phyloP scores from a whole-genome alignment of 352 stramenopile genomes.

The Aphanomyces stellatus region DNA sequence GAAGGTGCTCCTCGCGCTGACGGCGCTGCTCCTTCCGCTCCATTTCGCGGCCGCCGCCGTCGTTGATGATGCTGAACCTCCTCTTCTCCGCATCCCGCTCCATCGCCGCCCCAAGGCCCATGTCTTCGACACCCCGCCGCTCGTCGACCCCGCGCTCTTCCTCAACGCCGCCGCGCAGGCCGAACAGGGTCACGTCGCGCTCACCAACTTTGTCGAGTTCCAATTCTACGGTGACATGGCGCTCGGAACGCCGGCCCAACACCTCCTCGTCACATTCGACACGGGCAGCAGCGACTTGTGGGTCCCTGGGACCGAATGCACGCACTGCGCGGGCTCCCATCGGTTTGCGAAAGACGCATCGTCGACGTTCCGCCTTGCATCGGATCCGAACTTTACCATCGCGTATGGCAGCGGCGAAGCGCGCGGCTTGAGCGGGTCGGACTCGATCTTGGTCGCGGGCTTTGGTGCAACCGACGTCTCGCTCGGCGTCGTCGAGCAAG shows the following conservation, averaged over 20 bases:
- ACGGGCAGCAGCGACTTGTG: conserved; percentile 76
- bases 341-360: conserved; percentile 47
- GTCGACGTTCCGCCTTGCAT: conserved; percentile 32
- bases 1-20: not conserved
- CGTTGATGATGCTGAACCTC: no score
- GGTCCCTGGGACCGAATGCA: conserved; percentile 48
- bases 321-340: conserved; percentile 40
- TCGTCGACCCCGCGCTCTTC: conserved; percentile 7
- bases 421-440: conserved; percentile 45
- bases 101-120: not conserved
- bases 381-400: conserved; percentile 45
- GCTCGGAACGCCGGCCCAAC: conserved; percentile 56
- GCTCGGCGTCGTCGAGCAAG: conserved; percentile 49
- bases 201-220: conserved; percentile 80
- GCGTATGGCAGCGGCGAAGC: conserved; percentile 71
- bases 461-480: conserved; percentile 38
- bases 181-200: conserved; percentile 36
- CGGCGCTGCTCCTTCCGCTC: not conserved
- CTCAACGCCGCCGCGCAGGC: conserved; percentile 27
- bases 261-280: conserved; percentile 71
- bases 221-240: conserved; percentile 66
- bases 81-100: conserved; percentile 13
- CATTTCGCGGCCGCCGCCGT: not conserved
- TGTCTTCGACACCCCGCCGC: not conserved
- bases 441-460: conserved; percentile 41